These are phyloP conservation scores for Jackrogersella minutella DNA, from an alignment of 495 filamentous ascomycete genomes.

Conservation along the genomic window DNA sequence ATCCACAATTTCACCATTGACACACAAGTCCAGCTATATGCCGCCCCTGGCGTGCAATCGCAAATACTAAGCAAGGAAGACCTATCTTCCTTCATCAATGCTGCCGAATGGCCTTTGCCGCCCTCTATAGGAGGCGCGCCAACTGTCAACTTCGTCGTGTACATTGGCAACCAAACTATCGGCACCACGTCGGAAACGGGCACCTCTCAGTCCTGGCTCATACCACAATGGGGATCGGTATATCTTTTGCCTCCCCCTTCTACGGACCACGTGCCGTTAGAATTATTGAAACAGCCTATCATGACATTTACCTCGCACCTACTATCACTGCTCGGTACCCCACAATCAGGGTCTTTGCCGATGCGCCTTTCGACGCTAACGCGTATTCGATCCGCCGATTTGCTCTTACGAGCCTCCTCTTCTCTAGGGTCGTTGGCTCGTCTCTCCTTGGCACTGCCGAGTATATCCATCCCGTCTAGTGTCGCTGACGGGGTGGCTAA, in stretches of 20 bases:
- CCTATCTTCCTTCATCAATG: conserved; percentile 93
- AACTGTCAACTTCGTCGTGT: conserved; percentile 94
- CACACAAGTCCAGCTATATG: conserved; percentile 94
- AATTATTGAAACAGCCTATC: conserved; percentile 77
- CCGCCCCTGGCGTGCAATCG: conserved; percentile 73
- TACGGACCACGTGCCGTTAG: conserved; percentile 48
- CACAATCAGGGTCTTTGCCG: conserved; percentile 78
- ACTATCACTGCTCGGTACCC: conserved; percentile 85
- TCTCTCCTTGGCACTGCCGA: conserved; percentile 82
- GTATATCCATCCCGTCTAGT: conserved; percentile 86
- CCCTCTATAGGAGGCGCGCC: conserved; percentile 93
- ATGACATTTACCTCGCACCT: conserved; percentile 93
- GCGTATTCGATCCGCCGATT: conserved; percentile 82
- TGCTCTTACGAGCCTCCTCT: conserved; percentile 88
- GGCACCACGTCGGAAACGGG: conserved; percentile 52
- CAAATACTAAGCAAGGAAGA: conserved; percentile 83
- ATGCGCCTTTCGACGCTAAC: conserved; percentile 84
- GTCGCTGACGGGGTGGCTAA: conserved; percentile 86
- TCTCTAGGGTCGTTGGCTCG: conserved; percentile 93
- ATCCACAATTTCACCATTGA: conserved; percentile 98
- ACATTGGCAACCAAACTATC: conserved; percentile 68
- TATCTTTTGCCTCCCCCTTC: conserved; percentile 72
- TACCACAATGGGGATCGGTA: conserved; percentile 97
- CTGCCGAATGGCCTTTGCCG: conserved; percentile 95
- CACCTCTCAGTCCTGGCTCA: conserved; percentile 86